Evolutionary conservation across 495 filamentous ascomycete genomes (phyloP).

Genomic region (Aspergillus haitiensis): DNA sequence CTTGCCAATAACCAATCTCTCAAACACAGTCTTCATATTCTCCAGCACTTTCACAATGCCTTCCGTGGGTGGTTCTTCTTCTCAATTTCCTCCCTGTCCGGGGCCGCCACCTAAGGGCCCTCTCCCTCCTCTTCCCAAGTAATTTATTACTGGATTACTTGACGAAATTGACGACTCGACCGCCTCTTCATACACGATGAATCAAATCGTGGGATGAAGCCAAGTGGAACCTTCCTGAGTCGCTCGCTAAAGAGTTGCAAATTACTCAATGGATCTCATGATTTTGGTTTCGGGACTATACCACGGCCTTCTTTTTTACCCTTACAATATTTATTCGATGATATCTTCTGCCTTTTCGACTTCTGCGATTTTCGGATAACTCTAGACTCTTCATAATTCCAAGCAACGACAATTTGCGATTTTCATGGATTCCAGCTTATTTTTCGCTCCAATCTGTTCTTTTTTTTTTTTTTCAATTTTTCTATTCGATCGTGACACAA

Average conservation of each 20-base stretch:
- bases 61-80: constrained; percentile 64
- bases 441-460: constrained; percentile 24
- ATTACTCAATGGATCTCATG: constrained; percentile 39
- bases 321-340: constrained; percentile 21
- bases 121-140: constrained; percentile 78
- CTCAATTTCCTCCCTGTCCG: constrained; percentile 75
- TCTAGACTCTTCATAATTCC: constrained; percentile 16
- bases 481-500: constrained; percentile 13
- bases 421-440: constrained; percentile 4
- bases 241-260: constrained; percentile 26
- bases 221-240: constrained; percentile 22
- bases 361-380: constrained; percentile 18
- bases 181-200: constrained; percentile 15
- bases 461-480: constrained; percentile 12
- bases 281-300: constrained; percentile 29
- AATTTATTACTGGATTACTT: constrained; percentile 40
- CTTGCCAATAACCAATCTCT: neutral
- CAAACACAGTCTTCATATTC: constrained; percentile 2
- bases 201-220: constrained; percentile 1
- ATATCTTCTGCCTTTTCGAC: constrained; percentile 15
- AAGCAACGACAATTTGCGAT: constrained; percentile 19
- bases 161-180: constrained; percentile 43
- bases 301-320: constrained; percentile 23
- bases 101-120: constrained; percentile 81
- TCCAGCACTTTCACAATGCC: constrained; percentile 52